Evolutionary conservation across 768 basidiomycete genomes (phyloP).

Genomic region (Phaeotremella skinneri): DNA sequence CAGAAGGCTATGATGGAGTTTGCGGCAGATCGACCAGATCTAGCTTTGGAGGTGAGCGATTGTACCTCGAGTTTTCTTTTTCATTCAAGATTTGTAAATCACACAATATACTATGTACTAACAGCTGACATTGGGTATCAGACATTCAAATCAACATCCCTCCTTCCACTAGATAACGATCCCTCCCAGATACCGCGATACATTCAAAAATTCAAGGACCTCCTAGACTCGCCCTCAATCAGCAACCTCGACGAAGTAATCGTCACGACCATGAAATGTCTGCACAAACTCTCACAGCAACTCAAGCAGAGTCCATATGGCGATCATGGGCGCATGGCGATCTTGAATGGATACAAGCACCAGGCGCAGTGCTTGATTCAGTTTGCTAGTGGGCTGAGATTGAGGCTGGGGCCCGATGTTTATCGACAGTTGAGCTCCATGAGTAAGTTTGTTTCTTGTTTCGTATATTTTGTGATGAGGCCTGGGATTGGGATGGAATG

Average conservation of each 20-base stretch:
- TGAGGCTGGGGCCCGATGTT: constrained; percentile 38
- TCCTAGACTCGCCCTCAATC: constrained; percentile 71
- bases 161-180: constrained; percentile 83
- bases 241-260: constrained; percentile 86
- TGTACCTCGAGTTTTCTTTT: not conserved
- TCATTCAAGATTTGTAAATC: not conserved
- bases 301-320: constrained; percentile 68
- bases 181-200: constrained; percentile 77
- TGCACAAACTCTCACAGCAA: constrained; percentile 75
- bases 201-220: constrained; percentile 85
- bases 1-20: constrained; percentile 77
- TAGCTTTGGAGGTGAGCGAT: constrained; percentile 70
- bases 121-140: constrained; percentile 44
- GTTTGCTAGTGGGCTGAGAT: constrained; percentile 36
- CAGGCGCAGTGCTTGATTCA: constrained; percentile 25
- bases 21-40: constrained; percentile 67
- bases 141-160: constrained; percentile 81
- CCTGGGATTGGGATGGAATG: constrained; percentile 72
- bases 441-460: constrained; percentile 25
- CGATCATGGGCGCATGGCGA: constrained; percentile 60
- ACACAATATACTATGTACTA: constrained; percentile 5
- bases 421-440: constrained; percentile 25
- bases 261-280: constrained; percentile 85
- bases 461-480: constrained; percentile 55
- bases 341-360: constrained; percentile 62